Evolutionary conservation across 495 filamentous ascomycete species (phyloP), one percentile per base, ranked within the genome.

Genomic region (Haplographium delicatum): DNA sequence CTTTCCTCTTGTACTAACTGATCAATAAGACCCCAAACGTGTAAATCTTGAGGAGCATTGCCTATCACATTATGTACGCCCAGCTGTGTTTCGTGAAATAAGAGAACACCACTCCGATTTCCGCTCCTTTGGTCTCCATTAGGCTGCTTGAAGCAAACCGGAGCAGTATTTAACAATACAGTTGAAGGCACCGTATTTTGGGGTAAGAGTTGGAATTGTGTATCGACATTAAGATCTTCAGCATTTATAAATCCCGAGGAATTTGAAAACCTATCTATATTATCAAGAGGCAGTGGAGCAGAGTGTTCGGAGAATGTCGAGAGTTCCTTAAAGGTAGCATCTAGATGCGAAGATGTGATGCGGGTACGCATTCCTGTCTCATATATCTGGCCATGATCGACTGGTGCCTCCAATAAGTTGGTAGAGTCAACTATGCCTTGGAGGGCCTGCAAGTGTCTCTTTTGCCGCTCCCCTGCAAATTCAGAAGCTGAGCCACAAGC

Each of bases 401-500:
- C 6, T 39, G 0, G 9, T 19, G 27, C 23, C 22, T n/a, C 13
- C 26, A 16, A 27, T 5, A 48, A 38, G 20, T 20, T 20, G 33
- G 9, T 48, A 28, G 30, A 38, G 9, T 8, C 18, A 19, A 24
- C 45, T 37, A 48, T 24, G 10, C 25, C 45, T 20, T 27, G 45
- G 20, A 48, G 45, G 45, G 4, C 19, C 45, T 48, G 25, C 2
- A 46, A 27, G 16, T 46, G 13, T 15, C 26, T 46, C 15, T 46
- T 46, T 24, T 31, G 43, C 18, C 43, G 43, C n/a, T 46, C 43
- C 16, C 43, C 43, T 46, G 20, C 23, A 33, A 4, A 2, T 27
- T 31, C 20, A 10, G 10, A 30, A 16, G 37, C 18, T 38, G 46
- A 5, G 9, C 24, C 26, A 11, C 31, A 49, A 9, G 4, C 9